phyloP scores from a whole-genome alignment of 140 eudicot species.

The Ambrosia hybrid region DNA sequence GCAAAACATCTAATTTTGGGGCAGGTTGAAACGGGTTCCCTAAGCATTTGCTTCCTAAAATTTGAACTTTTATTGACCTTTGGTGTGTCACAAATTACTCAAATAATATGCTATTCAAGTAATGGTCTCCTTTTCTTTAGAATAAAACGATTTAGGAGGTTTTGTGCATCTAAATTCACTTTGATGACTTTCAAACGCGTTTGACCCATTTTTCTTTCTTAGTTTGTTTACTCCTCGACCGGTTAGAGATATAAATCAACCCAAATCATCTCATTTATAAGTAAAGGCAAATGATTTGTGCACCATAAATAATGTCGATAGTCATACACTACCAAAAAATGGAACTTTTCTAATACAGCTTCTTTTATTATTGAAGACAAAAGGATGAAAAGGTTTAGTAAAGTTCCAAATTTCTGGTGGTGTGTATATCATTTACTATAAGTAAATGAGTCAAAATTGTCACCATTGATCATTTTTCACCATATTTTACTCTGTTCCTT shows the following conservation, averaged over 20 bases:
- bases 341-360: too few relatives aligned
- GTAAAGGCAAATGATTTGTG: too few relatives aligned
- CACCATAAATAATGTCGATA: too few relatives aligned
- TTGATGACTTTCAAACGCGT: not conserved
- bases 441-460: too few relatives aligned
- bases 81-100: not conserved
- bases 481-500: conserved; percentile 20
- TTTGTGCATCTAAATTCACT: not conserved
- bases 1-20: not conserved
- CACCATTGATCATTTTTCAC: not conserved
- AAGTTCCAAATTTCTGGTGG: too few relatives aligned
- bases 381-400: too few relatives aligned
- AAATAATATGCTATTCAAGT: not conserved
- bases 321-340: too few relatives aligned
- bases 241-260: too few relatives aligned
- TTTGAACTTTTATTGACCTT: not conserved
- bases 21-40: not conserved
- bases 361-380: too few relatives aligned
- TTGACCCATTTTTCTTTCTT: not conserved
- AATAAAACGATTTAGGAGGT: not conserved
- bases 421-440: too few relatives aligned
- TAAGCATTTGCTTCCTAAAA: not conserved
- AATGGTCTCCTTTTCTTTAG: not conserved
- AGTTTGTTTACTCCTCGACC: too few relatives aligned
- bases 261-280: too few relatives aligned